These are phyloP conservation scores for Rhizopogon vesiculosus DNA, from an alignment of 768 basidiomycete species.

Conservation along the genomic window DNA sequence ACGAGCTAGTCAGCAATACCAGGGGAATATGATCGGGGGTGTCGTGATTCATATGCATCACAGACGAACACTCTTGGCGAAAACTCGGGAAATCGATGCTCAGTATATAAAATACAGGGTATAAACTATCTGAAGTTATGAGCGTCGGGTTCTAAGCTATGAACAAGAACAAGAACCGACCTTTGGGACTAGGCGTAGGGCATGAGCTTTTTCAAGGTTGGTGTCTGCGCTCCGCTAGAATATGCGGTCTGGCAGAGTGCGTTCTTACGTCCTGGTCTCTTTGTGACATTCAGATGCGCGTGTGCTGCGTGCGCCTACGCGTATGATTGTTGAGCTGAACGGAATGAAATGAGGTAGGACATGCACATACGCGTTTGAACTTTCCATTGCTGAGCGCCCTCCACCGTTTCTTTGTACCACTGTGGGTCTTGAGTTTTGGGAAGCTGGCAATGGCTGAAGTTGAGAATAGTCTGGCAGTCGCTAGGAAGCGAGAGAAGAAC, in stretches of 20 bases:
- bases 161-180: constrained; percentile 12
- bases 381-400: constrained; percentile 58
- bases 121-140: not conserved
- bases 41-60: too few species aligned
- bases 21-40: too few species aligned
- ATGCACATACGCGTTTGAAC: constrained; percentile 70
- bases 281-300: constrained; percentile 67
- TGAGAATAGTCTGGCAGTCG: constrained; percentile 48
- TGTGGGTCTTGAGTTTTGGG: constrained; percentile 79
- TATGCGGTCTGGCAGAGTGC: constrained; percentile 61
- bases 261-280: constrained; percentile 63
- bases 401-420: constrained; percentile 81
- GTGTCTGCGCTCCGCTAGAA: constrained; percentile 59
- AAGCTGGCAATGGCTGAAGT: constrained; percentile 50
- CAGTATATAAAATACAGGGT: not conserved
- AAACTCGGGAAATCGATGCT: not conserved
- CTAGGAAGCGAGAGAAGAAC: constrained; percentile 24
- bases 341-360: not conserved
- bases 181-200: constrained; percentile 53
- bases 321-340: not conserved
- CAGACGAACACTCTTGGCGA: not conserved
- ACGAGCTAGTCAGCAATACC: too few species aligned
- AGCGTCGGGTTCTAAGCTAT: not conserved
- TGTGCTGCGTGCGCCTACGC: constrained; percentile 65
- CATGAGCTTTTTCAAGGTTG: constrained; percentile 63